Base-by-base conservation (phyloP, 2,329 filamentous ascomycete species). In the Lasiodiplodia sp. region DNA sequence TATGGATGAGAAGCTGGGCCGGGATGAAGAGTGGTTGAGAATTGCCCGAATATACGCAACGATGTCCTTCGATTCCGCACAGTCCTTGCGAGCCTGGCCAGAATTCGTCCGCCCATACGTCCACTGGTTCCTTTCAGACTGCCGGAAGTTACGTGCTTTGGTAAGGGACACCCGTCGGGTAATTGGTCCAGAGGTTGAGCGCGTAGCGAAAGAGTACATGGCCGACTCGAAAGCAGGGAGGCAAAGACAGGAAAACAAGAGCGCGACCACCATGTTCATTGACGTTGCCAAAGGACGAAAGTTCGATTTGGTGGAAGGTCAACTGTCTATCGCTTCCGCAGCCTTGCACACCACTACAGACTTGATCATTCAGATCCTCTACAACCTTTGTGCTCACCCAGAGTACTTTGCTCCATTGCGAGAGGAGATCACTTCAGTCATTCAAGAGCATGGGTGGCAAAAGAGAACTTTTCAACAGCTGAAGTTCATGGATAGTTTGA, bases 21-120 rank as follows among this genome's bases (percentile, higher is more conserved):
- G 86, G 21, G 78, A 84, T 51, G 82, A 86, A 71, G 79, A 82
- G 68, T 88, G 86, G 86, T 82, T 88, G 78, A 78, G 84, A 58
- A 83, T 83, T 23, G 82, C 81, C 75, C 79, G 86, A 75, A 81
- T 85, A 74, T 87, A 84, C 72, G 83, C 84, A 62, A 75, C 84
- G 25, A 80, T 85, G 70, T 80, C 84, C 69, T 83, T 87, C 74
- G 75, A 82, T 72, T 80, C 83, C 57, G 77, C 84, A 58, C 74
- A 85, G 67, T 81, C 85, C 71, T 79, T 89, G 66, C 78, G 82
- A 23, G 71, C 77, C 16, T 82, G 77, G 73, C 84, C 84, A 0
- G 71, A 76, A 0, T 70, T 81, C 18, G 53, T 84, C 3, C 81
- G 82, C 0, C 80, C 77, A 0, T n/a, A 86, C 0, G 80, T 81